Evolutionary conservation across 306 rosid species (phyloP), one percentile per base, ranked within the genome.

Genomic region (Aeschynomene evenia): DNA sequence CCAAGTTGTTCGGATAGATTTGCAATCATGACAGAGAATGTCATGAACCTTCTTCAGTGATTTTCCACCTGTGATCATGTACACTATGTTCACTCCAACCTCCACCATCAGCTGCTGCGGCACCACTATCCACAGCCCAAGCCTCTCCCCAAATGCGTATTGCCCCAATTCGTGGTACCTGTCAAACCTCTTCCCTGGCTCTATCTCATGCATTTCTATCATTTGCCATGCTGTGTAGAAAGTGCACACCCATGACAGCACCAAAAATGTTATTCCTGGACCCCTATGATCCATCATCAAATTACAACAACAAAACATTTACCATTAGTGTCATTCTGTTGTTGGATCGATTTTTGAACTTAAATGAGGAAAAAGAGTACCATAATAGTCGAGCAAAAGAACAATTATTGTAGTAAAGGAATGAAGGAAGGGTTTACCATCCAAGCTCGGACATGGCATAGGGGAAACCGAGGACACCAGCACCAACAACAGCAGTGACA

Each of bases 111-210:
- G 80, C 55, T 88, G 93, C 52, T 85, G 96, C 7, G 97, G 97
- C 48, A 88, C 93, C 75, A 88, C 96, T 68, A 91, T 63, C 60
- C 79, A 88, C 1, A 88, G 78, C 1, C 96, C 96, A 10, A 88
- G 89, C 69, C 80, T 91, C 63, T 86, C 80, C 4, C 97, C 96
- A 24, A 88, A 91, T 5, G 96, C 93, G 45, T 88, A 54, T 21
- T 91, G 97, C 0, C 97, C 91, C 66, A 91, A 40, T 57, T 91
- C 93, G 60, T 91, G 96, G 64, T 91, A 85, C 61, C 92, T 77
- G 34, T 91, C 89, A 7, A 86, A 80, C 37, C 96, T 71, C 53
- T 65, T 88, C n/a, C 96, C 91, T 0, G 88, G 88, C 11, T 77
- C 91, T 61, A 82, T 80, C 45, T 91, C 97, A 43, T 88, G 97